phyloP scores from a whole-genome alignment of 768 basidiomycete genomes.

The Lyophyllum semitale region DNA sequence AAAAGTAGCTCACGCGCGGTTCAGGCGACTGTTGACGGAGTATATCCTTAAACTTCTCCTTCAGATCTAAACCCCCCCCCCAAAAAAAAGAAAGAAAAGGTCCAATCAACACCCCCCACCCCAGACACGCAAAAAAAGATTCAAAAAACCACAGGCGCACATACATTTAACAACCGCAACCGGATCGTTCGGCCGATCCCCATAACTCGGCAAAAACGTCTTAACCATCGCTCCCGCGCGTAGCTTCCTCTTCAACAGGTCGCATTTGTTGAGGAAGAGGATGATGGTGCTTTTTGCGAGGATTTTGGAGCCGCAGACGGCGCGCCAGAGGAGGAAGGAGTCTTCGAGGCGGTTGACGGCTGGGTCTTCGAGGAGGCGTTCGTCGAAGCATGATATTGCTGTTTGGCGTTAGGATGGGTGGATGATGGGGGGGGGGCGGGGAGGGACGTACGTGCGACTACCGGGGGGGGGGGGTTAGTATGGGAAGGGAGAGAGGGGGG shows the following conservation, averaged over 20 bases:
- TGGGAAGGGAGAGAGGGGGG: conserved; percentile 26
- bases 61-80: conserved; percentile 36
- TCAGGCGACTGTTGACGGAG: conserved; percentile 52
- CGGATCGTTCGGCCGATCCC: conserved; percentile 61
- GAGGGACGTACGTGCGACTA: conserved; percentile 53
- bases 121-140: not conserved
- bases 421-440: conserved; percentile 21
- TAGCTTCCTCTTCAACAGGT: conserved; percentile 57
- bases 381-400: conserved; percentile 49
- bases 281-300: conserved; percentile 64
- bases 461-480: conserved; percentile 25
- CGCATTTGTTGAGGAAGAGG: conserved; percentile 76
- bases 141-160: conserved; percentile 24
- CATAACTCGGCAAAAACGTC: conserved; percentile 61
- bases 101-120: not conserved
- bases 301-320: conserved; percentile 59
- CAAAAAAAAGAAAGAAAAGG: too few species aligned
- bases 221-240: conserved; percentile 40
- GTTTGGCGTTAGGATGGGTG: not conserved
- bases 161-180: conserved; percentile 56
- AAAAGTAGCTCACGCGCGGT: conserved; percentile 55
- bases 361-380: conserved; percentile 56
- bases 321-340: conserved; percentile 67
- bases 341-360: conserved; percentile 72
- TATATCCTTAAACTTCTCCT: conserved; percentile 49